These are phyloP conservation scores for Fusarium haematococcum DNA, from an alignment of 2,329 filamentous ascomycete species.

Conservation along the genomic window DNA sequence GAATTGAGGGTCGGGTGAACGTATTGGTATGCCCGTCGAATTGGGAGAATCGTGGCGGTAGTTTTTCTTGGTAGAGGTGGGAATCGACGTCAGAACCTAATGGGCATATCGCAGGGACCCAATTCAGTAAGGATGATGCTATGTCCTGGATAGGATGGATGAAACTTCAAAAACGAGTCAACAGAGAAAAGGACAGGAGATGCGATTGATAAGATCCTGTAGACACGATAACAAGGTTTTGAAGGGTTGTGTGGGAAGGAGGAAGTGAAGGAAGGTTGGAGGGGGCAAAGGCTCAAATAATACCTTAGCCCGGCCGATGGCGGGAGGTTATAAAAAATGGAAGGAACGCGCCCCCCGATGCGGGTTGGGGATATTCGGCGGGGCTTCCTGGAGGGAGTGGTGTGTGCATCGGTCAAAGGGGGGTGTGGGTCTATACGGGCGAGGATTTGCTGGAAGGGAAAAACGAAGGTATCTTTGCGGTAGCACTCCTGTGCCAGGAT, in stretches of 20 bases:
- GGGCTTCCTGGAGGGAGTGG: slow-evolving; percentile 6
- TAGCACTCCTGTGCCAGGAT: not conserved
- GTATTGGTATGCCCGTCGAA: slow-evolving; percentile 36
- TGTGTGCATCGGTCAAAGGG: slow-evolving; percentile 6
- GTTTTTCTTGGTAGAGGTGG: slow-evolving; percentile 4
- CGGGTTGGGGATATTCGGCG: slow-evolving; percentile 39
- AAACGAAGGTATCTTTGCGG: slow-evolving; percentile 1
- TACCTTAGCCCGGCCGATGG: slow-evolving; percentile 23
- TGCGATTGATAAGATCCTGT: slow-evolving; percentile 41
- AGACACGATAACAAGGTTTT: not conserved
- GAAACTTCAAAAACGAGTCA: not conserved
- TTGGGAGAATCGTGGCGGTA: slow-evolving; percentile 21
- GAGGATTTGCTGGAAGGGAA: not conserved
- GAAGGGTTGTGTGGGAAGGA: slow-evolving; percentile 1
- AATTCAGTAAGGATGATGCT: slow-evolving; percentile 15
- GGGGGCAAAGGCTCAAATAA: slow-evolving; percentile 38
- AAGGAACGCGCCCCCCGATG: slow-evolving; percentile 30
- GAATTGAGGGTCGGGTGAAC: slow-evolving; percentile 18
- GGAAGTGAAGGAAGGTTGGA: slow-evolving; percentile 25
- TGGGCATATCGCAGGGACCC: slow-evolving; percentile 38
- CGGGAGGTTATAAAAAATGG: slow-evolving; percentile 44
- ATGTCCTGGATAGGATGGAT: slow-evolving; percentile 2
- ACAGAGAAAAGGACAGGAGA: slow-evolving; percentile 4
- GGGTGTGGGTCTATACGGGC: slow-evolving; percentile 23
- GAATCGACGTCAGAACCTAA: slow-evolving; percentile 39